Percentiles rank a stretch among this genome's conserved stretches.
Evolutionary conservation across 352 stramenopile genomes (phyloP).

Genomic region (Globisporangium perplexum): DNA sequence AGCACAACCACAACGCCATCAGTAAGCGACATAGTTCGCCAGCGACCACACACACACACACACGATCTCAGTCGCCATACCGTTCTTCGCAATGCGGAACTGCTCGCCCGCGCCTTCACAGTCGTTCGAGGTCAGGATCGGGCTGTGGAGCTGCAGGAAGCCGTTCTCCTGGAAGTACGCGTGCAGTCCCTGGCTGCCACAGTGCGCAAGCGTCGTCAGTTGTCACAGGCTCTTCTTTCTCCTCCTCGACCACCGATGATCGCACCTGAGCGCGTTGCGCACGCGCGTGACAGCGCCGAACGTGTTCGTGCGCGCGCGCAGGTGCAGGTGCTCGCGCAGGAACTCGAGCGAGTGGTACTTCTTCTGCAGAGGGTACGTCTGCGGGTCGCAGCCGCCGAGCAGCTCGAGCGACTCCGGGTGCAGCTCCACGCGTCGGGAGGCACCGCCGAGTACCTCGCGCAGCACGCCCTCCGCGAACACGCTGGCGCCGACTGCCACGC

Average conservation of each 20-base stretch:
- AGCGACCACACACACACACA: neutral
- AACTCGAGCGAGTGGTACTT: slow-evolving; percentile 98
- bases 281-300: slow-evolving; percentile 94
- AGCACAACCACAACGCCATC: neutral
- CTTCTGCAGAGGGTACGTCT: slow-evolving; percentile 97
- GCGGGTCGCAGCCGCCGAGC: slow-evolving; percentile 88
- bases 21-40: too few relatives aligned
- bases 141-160: slow-evolving; percentile 85
- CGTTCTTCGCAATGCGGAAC: slow-evolving; percentile 90
- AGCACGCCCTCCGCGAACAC: slow-evolving; percentile 89
- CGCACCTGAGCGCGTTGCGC: slow-evolving; percentile 83
- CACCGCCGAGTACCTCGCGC: slow-evolving; percentile 77
- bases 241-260: slow-evolving; percentile 5
- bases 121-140: slow-evolving; percentile 96
- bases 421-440: slow-evolving; percentile 92
- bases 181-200: slow-evolving; percentile 51
- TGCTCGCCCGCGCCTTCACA: slow-evolving; percentile 98
- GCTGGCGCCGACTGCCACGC: slow-evolving; percentile 91
- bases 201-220: neutral
- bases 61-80: slow-evolving; percentile 31
- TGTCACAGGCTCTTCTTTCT: neutral
- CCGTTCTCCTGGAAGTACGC: slow-evolving; percentile 74
- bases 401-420: slow-evolving; percentile 79
- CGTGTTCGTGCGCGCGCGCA: slow-evolving; percentile 96
- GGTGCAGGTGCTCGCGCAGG: slow-evolving; percentile 94